Conservation (phyloP, 495 filamentous ascomycete genomes). For the Penicillium odoratum region DNA sequence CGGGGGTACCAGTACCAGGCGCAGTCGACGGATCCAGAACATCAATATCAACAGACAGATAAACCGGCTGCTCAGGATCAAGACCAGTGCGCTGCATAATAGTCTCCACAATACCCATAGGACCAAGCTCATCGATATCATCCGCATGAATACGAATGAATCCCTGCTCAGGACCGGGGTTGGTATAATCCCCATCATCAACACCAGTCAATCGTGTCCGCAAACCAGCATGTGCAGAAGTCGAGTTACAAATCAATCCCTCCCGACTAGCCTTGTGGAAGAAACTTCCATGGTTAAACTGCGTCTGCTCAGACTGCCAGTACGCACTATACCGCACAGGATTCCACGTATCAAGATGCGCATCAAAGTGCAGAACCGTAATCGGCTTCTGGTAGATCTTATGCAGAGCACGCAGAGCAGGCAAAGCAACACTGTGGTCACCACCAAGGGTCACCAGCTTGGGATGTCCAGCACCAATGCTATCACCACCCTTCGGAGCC, state of each 20-base stretch:
- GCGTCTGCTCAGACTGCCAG: slow-evolving; percentile 67
- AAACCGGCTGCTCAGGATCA: slow-evolving; percentile 65
- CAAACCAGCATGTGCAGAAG: slow-evolving; percentile 75
- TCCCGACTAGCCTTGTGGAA: slow-evolving; percentile 81
- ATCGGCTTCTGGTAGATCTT: slow-evolving; percentile 69
- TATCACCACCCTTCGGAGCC: slow-evolving; percentile 34
- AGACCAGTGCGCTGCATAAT: slow-evolving; percentile 63
- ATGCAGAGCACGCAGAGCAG: slow-evolving; percentile 70
- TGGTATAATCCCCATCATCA: slow-evolving; percentile 64
- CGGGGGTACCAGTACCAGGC: slow-evolving; percentile 72
- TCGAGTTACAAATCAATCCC: slow-evolving; percentile 65
- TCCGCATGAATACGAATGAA: slow-evolving; percentile 66
- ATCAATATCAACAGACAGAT: slow-evolving; percentile 75
- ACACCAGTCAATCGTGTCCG: slow-evolving; percentile 68
- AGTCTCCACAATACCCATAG: slow-evolving; percentile 53
- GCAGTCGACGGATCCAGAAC: slow-evolving; percentile 71
- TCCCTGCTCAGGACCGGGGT: slow-evolving; percentile 55
- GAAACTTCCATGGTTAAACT: slow-evolving; percentile 83
- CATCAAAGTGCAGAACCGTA: slow-evolving; percentile 83
- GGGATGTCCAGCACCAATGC: slow-evolving; percentile 51
- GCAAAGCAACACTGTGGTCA: slow-evolving; percentile 77
- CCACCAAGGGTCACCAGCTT: slow-evolving; percentile 79
- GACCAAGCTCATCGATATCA: slow-evolving; percentile 69
- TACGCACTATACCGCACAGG: slow-evolving; percentile 73
- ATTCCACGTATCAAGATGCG: slow-evolving; percentile 81